phyloP scores from a whole-genome alignment of 257 asterid genomes.

The Mitragyna speciosa region DNA sequence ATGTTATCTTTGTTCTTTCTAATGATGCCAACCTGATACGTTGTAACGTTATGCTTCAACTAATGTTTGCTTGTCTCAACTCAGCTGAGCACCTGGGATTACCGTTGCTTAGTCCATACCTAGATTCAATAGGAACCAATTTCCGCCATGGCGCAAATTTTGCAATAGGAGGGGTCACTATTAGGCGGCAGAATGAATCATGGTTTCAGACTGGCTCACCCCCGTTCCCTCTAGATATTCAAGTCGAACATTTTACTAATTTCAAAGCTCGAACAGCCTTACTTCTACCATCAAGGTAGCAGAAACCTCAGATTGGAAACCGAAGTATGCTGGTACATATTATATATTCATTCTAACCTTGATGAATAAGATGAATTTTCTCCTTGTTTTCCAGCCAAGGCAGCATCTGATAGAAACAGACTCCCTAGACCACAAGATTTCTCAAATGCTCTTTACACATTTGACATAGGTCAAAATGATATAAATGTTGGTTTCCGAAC shows the following conservation, averaged over 20 bases:
- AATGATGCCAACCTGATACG: neutral
- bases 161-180: slow-evolving; percentile 83
- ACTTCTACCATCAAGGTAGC: slow-evolving; percentile 39
- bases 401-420: slow-evolving; percentile 24
- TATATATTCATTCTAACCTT: neutral
- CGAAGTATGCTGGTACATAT: too few species aligned
- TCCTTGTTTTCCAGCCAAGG: slow-evolving; percentile 24
- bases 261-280: slow-evolving; percentile 45
- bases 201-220: slow-evolving; percentile 54
- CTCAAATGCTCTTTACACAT: slow-evolving; percentile 46
- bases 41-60: too few species aligned
- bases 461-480: slow-evolving; percentile 78
- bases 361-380: neutral
- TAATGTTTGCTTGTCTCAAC: neutral
- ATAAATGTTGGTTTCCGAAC: slow-evolving; percentile 35
- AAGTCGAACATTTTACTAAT: slow-evolving; percentile 60
- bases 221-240: slow-evolving; percentile 67
- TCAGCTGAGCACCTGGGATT: slow-evolving; percentile 55
- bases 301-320: neutral
- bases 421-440: slow-evolving; percentile 51
- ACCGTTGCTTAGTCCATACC: slow-evolving; percentile 57
- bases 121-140: slow-evolving; percentile 59
- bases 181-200: slow-evolving; percentile 40
- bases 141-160: slow-evolving; percentile 65
- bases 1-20: neutral